Percentiles rank a stretch among this genome's conserved stretches.
phyloP scores from a whole-genome alignment of 331 rosid genomes.

The Cydonia oblonga region DNA sequence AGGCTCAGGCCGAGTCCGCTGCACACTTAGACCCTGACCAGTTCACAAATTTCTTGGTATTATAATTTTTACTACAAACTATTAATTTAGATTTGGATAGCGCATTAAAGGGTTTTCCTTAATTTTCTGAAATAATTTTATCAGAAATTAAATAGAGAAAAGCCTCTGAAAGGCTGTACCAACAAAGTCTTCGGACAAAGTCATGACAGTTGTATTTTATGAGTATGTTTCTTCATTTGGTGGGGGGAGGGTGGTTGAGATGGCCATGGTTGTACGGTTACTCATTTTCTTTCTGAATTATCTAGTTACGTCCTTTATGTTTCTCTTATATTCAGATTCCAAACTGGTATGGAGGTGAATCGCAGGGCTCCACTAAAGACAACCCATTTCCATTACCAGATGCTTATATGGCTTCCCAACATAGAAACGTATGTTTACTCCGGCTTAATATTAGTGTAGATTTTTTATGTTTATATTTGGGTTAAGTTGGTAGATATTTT shows the following conservation, averaged over 20 bases:
- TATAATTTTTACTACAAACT: background rate
- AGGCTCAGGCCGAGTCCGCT: constrained; percentile 87
- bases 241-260: background rate
- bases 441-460: background rate
- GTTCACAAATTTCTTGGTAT: constrained; percentile 84
- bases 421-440: constrained; percentile 55
- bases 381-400: constrained; percentile 82
- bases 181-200: background rate
- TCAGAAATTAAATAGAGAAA: background rate
- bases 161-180: background rate
- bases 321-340: constrained; percentile 61
- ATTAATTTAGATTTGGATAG: background rate
- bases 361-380: constrained; percentile 53
- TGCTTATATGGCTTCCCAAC: constrained; percentile 55
- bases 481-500: background rate
- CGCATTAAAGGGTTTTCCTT: background rate
- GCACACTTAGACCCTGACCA: constrained; percentile 67
- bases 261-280: background rate
- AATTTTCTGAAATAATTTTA: background rate
- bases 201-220: background rate
- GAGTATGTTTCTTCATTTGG: background rate
- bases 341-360: constrained; percentile 61
- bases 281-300: constrained; percentile 5
- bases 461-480: background rate
- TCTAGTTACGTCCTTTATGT: background rate